These are phyloP conservation scores for Jaapia argillacea DNA, from an alignment of 768 basidiomycete species.

Conservation along the genomic window DNA sequence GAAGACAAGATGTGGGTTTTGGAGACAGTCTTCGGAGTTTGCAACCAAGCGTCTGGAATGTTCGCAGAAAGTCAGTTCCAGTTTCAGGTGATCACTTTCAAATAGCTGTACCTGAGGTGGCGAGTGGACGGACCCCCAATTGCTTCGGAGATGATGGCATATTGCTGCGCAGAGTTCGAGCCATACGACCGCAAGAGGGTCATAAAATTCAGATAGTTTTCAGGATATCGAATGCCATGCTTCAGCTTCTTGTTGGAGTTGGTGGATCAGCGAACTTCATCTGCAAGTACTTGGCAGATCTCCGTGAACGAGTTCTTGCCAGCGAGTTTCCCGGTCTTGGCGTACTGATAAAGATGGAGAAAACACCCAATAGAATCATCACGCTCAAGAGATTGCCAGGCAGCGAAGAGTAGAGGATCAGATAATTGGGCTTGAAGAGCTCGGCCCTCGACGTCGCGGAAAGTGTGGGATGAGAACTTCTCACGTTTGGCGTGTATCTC, in stretches of 20 bases:
- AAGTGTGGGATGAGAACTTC: slow-evolving; percentile 1
- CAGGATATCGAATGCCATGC: slow-evolving; percentile 12
- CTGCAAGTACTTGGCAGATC: slow-evolving; percentile 8
- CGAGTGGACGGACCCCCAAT: no score
- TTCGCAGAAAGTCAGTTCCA: no score
- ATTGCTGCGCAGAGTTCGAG: no score
- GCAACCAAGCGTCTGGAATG: no score
- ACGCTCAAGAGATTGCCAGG: slow-evolving; percentile 5
- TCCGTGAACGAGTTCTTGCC: slow-evolving; percentile 8
- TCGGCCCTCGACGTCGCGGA: slow-evolving; percentile 6
- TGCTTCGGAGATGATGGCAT: no score
- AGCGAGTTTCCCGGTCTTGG: slow-evolving; percentile 7
- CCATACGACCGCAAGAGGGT: no score
- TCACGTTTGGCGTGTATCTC: no score
- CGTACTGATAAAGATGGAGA: slow-evolving; percentile 9
- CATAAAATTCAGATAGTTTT: no score
- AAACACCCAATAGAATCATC: slow-evolving; percentile 8
- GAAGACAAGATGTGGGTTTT: no score
- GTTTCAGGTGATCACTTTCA: no score
- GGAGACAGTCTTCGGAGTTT: no score
- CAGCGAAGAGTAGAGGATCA: slow-evolving; percentile 10
- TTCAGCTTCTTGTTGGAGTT: slow-evolving; percentile 5
- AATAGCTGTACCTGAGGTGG: no score
- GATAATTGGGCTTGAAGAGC: slow-evolving; percentile 6
- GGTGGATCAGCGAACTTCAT: slow-evolving; percentile 3